Evolutionary conservation across 2,329 filamentous ascomycete genomes (phyloP).

Genomic region (Ascochyta pisi): DNA sequence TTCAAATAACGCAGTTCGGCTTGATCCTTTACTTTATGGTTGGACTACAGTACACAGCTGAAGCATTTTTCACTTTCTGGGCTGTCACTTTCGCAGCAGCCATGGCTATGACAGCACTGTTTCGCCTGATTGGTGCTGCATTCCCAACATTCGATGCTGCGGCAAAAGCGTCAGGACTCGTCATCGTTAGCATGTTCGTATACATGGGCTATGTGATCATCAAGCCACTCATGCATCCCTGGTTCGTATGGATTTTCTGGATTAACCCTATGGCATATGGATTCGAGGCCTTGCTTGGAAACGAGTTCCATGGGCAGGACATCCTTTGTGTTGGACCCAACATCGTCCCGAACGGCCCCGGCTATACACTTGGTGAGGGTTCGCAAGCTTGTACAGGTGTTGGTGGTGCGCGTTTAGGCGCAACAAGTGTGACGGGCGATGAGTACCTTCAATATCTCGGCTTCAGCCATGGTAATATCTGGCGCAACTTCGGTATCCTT

Average conservation of each 20-base stretch:
- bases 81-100: constrained; percentile 63
- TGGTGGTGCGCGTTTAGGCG: too few relatives aligned
- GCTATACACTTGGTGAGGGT: too few relatives aligned
- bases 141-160: constrained; percentile 66
- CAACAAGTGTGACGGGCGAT: constrained; percentile 60
- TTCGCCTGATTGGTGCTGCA: constrained; percentile 75
- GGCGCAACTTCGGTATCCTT: constrained; percentile 54
- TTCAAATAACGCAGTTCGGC: too few relatives aligned
- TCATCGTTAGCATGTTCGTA: constrained; percentile 62
- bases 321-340: too few relatives aligned
- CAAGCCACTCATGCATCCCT: constrained; percentile 69
- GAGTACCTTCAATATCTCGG: constrained; percentile 55
- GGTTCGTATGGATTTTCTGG: constrained; percentile 84
- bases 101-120: constrained; percentile 75
- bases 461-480: constrained; percentile 26
- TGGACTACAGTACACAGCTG: constrained; percentile 72
- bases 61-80: constrained; percentile 81
- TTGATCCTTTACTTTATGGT: constrained; percentile 74
- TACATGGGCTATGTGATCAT: constrained; percentile 64
- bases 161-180: constrained; percentile 58
- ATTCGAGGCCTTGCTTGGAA: constrained; percentile 64
- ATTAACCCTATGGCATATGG: constrained; percentile 77
- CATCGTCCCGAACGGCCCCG: too few relatives aligned
- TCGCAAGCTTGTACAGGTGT: too few relatives aligned
- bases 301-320: too few relatives aligned